Conservation (phyloP, 192 early-diverging fungal species). For the Mortierella alpina region DNA sequence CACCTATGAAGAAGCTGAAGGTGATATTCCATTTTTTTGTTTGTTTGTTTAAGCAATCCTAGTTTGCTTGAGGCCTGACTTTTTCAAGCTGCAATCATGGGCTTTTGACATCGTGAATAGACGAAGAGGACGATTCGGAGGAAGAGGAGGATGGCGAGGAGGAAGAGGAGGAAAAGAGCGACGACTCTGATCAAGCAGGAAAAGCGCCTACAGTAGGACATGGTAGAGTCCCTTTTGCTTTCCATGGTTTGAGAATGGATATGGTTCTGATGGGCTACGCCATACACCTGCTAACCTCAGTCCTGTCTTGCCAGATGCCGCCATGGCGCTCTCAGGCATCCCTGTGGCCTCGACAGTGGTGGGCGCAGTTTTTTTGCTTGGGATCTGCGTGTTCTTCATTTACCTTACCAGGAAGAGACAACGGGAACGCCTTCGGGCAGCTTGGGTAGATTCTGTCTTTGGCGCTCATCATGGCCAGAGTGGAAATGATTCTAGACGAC, state of each 20-base stretch:
- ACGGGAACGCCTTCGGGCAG: constrained; percentile 13
- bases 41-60: no score
- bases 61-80: no score
- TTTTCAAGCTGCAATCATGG: not conserved
- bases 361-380: constrained; percentile 11
- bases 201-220: not conserved
- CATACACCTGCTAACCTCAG: not conserved
- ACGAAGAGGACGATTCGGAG: not conserved
- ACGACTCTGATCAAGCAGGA: not conserved
- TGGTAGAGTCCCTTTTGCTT: not conserved
- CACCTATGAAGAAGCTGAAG: no score
- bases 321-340: constrained; percentile 1
- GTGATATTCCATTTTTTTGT: no score
- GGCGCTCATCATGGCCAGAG: not conserved
- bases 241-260: not conserved
- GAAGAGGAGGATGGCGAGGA: not conserved
- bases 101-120: not conserved
- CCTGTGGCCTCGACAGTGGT: constrained; percentile 32
- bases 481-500: not conserved
- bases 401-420: constrained; percentile 24
- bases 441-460: constrained; percentile 43
- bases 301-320: not conserved
- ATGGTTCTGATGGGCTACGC: not conserved
- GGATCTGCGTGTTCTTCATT: constrained; percentile 11
- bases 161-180: not conserved